These are phyloP conservation scores for button mushroom (Agaricus bisporus) DNA, from an alignment of 768 basidiomycete species.

Conservation along the genomic window DNA sequence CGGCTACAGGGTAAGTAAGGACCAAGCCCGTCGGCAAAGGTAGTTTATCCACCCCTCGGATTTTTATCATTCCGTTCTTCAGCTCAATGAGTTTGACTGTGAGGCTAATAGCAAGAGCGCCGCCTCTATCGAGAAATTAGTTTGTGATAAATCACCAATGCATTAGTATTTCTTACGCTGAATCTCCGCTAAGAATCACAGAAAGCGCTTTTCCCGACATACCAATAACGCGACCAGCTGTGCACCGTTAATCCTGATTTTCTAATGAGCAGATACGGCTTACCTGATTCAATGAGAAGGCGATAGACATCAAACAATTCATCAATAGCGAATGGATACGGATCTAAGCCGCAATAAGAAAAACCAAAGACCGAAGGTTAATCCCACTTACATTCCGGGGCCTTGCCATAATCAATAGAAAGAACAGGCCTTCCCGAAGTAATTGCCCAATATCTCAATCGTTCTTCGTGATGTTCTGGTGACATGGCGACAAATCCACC, in stretches of 20 bases:
- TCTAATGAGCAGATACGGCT: slow-evolving; percentile 11
- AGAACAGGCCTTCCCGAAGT: slow-evolving; percentile 75
- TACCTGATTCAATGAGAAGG: slow-evolving; percentile 67
- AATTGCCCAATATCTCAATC: slow-evolving; percentile 81
- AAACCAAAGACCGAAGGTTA: neutral
- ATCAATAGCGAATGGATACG: slow-evolving; percentile 94
- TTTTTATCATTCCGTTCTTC: slow-evolving; percentile 28
- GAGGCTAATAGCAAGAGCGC: slow-evolving; percentile 77
- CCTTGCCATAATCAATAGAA: slow-evolving; percentile 92
- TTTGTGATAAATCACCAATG: neutral
- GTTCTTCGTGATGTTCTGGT: slow-evolving; percentile 95
- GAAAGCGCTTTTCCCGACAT: slow-evolving; percentile 81
- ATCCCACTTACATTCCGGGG: slow-evolving; percentile 78
- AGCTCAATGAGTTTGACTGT: slow-evolving; percentile 81
- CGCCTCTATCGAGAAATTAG: slow-evolving; percentile 52
- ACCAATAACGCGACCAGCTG: slow-evolving; percentile 72
- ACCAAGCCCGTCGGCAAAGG: slow-evolving; percentile 79
- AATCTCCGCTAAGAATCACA: slow-evolving; percentile 85
- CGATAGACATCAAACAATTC: slow-evolving; percentile 91
- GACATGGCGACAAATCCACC: slow-evolving; percentile 97
- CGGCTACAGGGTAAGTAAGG: slow-evolving; percentile 85
- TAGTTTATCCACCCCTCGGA: slow-evolving; percentile 34
- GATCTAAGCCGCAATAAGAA: slow-evolving; percentile 49
- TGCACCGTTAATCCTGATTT: neutral
- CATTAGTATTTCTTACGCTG: slow-evolving; percentile 71